Conservation (phyloP, 148 eudicot genomes). For the Spergularia marina region DNA sequence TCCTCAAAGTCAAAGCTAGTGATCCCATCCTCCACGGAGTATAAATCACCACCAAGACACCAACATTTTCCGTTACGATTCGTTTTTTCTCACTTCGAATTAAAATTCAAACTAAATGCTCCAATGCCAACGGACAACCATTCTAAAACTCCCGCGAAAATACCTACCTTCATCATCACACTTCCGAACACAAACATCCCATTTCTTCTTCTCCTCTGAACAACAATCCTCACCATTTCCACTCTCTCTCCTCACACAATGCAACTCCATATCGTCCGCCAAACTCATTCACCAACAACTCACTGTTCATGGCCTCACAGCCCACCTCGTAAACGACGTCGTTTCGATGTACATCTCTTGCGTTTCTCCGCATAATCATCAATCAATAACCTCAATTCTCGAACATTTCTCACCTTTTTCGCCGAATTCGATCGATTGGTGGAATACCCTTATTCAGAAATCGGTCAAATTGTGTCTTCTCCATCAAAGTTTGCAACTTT, state of each 20-base stretch:
- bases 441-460: constrained; percentile 56
- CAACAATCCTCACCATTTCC: constrained; percentile 13
- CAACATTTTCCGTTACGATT: too few species aligned
- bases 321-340: constrained; percentile 18
- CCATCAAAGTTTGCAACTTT: constrained; percentile 25
- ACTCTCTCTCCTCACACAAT: constrained; percentile 25
- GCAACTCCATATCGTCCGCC: constrained; percentile 30
- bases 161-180: not conserved
- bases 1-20: too few species aligned
- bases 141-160: constrained; percentile 14
- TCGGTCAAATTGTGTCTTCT: constrained; percentile 19
- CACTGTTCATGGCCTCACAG: constrained; percentile 27
- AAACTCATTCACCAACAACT: constrained; percentile 39
- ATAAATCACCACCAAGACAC: too few species aligned
- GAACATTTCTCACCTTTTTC: constrained; percentile 32
- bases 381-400: constrained; percentile 31
- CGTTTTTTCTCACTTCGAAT: too few species aligned
- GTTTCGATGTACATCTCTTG: constrained; percentile 32
- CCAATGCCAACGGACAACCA: not conserved
- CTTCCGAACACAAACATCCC: not conserved
- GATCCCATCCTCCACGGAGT: too few species aligned
- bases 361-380: constrained; percentile 23
- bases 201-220: not conserved
- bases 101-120: constrained; percentile 1
- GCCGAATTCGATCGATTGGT: constrained; percentile 31